Evolutionary conservation across 495 filamentous ascomycete species (phyloP).

Genomic region (Neurospora intermedia): DNA sequence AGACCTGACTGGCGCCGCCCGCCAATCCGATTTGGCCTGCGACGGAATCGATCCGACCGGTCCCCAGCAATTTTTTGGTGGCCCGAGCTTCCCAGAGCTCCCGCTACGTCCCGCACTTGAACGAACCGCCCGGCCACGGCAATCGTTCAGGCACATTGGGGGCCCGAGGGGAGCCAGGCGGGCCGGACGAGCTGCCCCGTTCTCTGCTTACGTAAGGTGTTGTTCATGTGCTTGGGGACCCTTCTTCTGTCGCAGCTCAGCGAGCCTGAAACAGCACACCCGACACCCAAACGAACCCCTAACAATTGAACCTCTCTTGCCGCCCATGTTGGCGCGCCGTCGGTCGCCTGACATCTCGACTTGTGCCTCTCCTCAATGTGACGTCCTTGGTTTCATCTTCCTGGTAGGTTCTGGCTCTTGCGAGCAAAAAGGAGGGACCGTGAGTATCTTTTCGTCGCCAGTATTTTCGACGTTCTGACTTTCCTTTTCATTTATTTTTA

Average conservation of each 20-base stretch:
- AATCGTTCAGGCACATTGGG: neutral
- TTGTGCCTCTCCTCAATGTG: slow-evolving; percentile 8
- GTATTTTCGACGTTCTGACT: neutral
- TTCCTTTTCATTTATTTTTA: neutral
- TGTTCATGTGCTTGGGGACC: neutral
- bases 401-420: neutral
- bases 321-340: neutral
- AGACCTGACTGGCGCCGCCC: neutral
- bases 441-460: neutral
- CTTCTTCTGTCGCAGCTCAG: neutral
- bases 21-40: neutral
- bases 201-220: neutral
- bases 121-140: neutral
- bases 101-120: neutral
- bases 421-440: neutral
- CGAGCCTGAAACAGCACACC: neutral
- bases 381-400: slow-evolving; percentile 18
- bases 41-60: neutral
- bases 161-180: neutral
- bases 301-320: slow-evolving; percentile 25
- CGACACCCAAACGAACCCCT: slow-evolving; percentile 18
- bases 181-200: neutral
- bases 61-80: slow-evolving; percentile 4
- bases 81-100: slow-evolving; percentile 5
- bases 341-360: neutral